Evolutionary conservation across 352 stramenopile genomes (phyloP), one percentile per base, ranked within the genome.

Genomic region (Phytopythium litorale): DNA sequence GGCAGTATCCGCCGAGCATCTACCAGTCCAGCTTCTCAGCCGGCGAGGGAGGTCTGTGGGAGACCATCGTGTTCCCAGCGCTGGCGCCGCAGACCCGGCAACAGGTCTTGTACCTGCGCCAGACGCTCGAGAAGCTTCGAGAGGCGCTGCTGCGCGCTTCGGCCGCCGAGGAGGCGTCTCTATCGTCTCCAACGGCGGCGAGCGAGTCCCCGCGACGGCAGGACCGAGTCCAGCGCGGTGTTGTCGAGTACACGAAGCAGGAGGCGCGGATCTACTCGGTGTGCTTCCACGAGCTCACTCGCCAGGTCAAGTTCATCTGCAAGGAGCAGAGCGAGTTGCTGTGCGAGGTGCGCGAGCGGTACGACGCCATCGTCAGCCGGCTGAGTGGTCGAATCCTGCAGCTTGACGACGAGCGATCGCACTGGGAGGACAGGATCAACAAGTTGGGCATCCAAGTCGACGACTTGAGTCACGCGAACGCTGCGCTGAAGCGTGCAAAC

Each of bases 271-370:
- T 94, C 30, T 89, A 91, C 71, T 88, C 82, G 23, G 25, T 89
- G 33, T 89, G 81, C 55, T 94, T 91, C 60, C 79, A 89, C 56
- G 84, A 94, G 62, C 68, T 94, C 25, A 79, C 70, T 25, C 76
- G 82, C 4, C 84, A 94, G 58, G 86, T 91, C 56, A 80, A 82
- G 58, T 92, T 66, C 50, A 87, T 91, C 58, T 92, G 82, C 63
- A 81, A 76, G 48, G 84, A 94, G 66, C 84, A 94, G 57, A 88
- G 81, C 58, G 80, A 88, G 48, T 61, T 92, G 12, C 58, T 92
- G 19, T 52, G 67, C n/a, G 80, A 90, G 48, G 83, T 90, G 23
- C 73, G 76, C 2, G 60, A 67, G 13, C 75, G 71, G 25, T 89
- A 89, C 59, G 75, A 89, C 52, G 64, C 65, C 11, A 60, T 60